Evolutionary conservation across 148 eudicot genomes (phyloP), one percentile per base, ranked within the genome.

Genomic region (Chenopodium formosanum): DNA sequence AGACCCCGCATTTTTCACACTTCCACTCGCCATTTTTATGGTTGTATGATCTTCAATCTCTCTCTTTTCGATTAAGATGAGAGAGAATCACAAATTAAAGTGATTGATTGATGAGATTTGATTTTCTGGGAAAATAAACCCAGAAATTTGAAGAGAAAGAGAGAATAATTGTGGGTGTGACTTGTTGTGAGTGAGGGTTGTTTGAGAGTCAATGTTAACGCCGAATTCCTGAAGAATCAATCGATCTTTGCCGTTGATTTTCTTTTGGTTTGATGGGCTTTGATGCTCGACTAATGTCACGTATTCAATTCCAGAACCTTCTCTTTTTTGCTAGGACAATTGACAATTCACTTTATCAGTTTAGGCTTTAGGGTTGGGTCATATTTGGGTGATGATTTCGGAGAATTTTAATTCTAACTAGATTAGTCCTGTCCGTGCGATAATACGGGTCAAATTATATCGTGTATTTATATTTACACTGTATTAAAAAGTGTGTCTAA

Each of bases 1-100:
- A 32, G 98, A 96, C 29, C 83, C 80, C 47, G 92, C 81, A 80
- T 96, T 94, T 86, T 89, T 92, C 82, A 96, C 97, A 17, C 85
- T 82, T 56, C 90, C 91, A 79, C 91, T 80, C 65, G 78, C 88
- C 83, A 64, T 82, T 47, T 17, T 19, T 80, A 32, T 1, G 6
- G 6, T 17, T 56, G 62, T 9, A 11, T 50, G 3, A 50, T 50
- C 19, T 58, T 58, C 44, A 40, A 40, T 40, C 63, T 58, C n/a
- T 58, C 63, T 58, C 63, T 58, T 58, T 58, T 17, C 19, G 23
- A n/a, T 22, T 62, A 23, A 62, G 66, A 62, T 22, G 66, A 62
- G 66, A 62, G n/a, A 58, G 63, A 58, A 50, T 11, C 53, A 12
- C 16, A 56, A 4, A 4, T 40, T 40, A 40, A 4, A 37, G 0